Evolutionary conservation across 2,329 filamentous ascomycete genomes (phyloP), one percentile per base, ranked within the genome.

Genomic region (Diaporthe humulicola): DNA sequence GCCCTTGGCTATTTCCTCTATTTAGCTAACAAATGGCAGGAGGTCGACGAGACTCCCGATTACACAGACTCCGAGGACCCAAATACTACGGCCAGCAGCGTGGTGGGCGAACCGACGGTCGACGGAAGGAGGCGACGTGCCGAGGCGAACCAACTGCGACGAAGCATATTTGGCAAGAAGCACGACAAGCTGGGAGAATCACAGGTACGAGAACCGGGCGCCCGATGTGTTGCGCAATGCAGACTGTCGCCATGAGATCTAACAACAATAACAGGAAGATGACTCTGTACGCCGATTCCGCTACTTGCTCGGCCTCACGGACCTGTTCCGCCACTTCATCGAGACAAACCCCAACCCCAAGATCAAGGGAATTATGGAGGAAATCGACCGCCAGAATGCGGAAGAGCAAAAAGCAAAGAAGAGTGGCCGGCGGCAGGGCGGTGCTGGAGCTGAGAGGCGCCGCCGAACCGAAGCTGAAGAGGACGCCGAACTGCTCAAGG

Each of bases 291-390:
- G 96, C 79, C 90, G 97, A 82, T 99, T 99, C 83, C 93, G 95
- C 77, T 99, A 99, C 83, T 90, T 99, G 1, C 90, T 99, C 19
- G 97, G 97, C 36, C 88, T 99, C 70, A 99, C 97, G 22, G 97
- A 99, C 81, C 89, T 99, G 28, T 99, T 99, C 87, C 95, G 97
- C 78, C 97, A 99, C 85, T 99, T 99, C 84, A 99, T 99, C 85
- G 96, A 98, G 82, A 95, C 95, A 12, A 99, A 98, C 81, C 96
- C 96, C 7, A 96, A 99, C 81, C 96, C 97, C 22, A 95, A 94
- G 80, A 97, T 98, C 81, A 94, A 96, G 80, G 94, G 98, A 74
- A 95, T 98, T 79, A 97, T 98, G 90, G 90, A 91, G 69, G 95
- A 98, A 84, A 98, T 98, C 80, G 97, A 99, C 84, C 93, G 95